phyloP scores from a whole-genome alignment of 106 monocot species.

The Phalaenopsis aphrodite region DNA sequence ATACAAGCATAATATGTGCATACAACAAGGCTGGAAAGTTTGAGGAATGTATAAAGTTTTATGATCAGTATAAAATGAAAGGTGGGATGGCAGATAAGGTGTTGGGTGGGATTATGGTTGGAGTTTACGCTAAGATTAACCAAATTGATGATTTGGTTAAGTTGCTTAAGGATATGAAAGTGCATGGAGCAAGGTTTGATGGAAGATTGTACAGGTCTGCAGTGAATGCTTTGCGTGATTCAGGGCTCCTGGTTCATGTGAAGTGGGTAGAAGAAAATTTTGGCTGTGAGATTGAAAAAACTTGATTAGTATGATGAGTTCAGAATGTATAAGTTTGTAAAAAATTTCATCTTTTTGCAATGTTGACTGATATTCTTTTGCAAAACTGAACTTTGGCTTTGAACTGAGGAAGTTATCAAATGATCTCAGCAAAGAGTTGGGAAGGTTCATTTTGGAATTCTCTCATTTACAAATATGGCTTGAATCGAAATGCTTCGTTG shows the following conservation, averaged over 20 bases:
- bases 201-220: slow-evolving; percentile 54
- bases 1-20: slow-evolving; percentile 56
- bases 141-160: slow-evolving; percentile 50
- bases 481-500: too few species aligned
- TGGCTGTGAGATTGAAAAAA: slow-evolving; percentile 27
- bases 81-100: slow-evolving; percentile 53
- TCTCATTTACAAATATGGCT: neutral
- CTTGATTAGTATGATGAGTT: slow-evolving; percentile 13
- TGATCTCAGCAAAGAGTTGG: too few species aligned
- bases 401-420: too few species aligned
- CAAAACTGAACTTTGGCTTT: neutral
- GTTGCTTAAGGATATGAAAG: slow-evolving; percentile 45
- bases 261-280: slow-evolving; percentile 55
- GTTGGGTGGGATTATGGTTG: slow-evolving; percentile 80
- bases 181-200: slow-evolving; percentile 44
- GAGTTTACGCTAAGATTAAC: slow-evolving; percentile 61
- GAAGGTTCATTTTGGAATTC: neutral
- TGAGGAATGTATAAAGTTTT: slow-evolving; percentile 47
- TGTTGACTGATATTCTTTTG: neutral
- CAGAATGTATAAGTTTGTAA: too few species aligned
- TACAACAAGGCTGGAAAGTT: slow-evolving; percentile 46
- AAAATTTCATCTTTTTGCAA: neutral
- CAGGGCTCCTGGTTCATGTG: slow-evolving; percentile 48
- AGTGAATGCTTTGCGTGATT: slow-evolving; percentile 64
- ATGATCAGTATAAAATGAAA: slow-evolving; percentile 44